Evolutionary conservation across 306 rosid genomes (phyloP).

Genomic region (Crataegus laevigata): DNA sequence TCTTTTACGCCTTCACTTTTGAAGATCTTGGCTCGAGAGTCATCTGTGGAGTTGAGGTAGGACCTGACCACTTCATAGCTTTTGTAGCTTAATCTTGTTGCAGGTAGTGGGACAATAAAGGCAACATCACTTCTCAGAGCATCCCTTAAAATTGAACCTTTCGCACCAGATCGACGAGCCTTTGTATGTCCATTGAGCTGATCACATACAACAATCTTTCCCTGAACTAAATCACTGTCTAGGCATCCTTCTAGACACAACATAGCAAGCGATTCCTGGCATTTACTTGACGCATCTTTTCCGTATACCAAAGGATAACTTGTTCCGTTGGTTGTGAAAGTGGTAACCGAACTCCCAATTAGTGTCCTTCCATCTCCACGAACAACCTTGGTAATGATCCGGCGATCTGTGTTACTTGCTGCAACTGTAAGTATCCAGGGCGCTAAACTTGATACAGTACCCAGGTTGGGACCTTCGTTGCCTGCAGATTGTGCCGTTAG

Average conservation of each 20-base stretch:
- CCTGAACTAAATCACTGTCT: background rate
- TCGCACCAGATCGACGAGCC: constrained; percentile 6
- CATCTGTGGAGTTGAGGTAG: background rate
- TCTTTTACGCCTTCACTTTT: background rate
- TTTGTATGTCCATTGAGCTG: background rate
- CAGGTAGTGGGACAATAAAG: background rate
- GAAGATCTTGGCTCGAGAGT: background rate
- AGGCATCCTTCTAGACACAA: background rate
- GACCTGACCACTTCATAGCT: background rate
- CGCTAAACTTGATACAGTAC: background rate
- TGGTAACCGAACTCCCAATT: background rate
- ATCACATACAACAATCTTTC: constrained; percentile 24
- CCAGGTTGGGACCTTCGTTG: background rate
- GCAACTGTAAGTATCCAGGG: constrained; percentile 25
- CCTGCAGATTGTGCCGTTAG: background rate
- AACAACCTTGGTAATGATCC: constrained; percentile 7
- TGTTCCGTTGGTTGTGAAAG: background rate
- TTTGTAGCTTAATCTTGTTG: background rate
- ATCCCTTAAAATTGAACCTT: background rate
- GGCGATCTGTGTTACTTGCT: constrained; percentile 9
- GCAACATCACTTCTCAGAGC: background rate
- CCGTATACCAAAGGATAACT: background rate
- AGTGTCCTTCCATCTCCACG: constrained; percentile 10
- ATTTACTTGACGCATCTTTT: background rate
- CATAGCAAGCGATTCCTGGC: background rate